Conservation (phyloP, 192 early-diverging fungal species). For the Linnemannia elongata region DNA sequence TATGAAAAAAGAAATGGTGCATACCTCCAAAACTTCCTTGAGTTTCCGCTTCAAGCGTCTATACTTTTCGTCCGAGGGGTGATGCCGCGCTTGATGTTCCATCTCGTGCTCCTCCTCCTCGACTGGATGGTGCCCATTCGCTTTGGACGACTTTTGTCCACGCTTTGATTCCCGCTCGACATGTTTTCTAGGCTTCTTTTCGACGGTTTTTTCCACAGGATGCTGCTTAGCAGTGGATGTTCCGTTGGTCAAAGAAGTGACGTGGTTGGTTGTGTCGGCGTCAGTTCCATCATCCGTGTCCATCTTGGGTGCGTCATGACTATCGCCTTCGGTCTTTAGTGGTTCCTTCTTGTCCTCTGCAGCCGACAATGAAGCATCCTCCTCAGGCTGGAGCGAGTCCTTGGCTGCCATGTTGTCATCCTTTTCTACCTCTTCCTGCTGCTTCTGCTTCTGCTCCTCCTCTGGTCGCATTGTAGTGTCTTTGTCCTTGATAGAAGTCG, state of each 20-base stretch:
- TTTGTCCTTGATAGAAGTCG: constrained; percentile 16
- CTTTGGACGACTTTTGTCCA: not conserved
- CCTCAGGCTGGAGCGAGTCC: not conserved
- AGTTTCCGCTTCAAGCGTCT: constrained; percentile 60
- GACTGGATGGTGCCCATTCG: not conserved
- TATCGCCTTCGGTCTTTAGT: not conserved
- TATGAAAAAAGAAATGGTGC: not conserved
- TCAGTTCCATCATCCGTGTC: not conserved
- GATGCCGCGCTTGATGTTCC: constrained; percentile 9
- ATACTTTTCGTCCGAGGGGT: constrained; percentile 49
- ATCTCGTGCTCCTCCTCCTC: constrained; percentile 5
- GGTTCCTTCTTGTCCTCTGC: not conserved
- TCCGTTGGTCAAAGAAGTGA: not conserved
- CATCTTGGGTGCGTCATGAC: not conserved
- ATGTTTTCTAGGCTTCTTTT: constrained; percentile 10
- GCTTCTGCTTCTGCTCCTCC: not conserved
- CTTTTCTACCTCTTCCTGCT: not conserved
- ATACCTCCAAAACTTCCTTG: constrained; percentile 61
- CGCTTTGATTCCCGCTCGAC: constrained; percentile 1
- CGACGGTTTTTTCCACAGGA: not conserved
- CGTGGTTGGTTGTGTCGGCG: not conserved
- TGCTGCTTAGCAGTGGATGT: not conserved
- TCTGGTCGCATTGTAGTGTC: not conserved
- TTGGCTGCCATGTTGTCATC: not conserved
- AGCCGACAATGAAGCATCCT: not conserved